Evolutionary conservation across 2,329 filamentous ascomycete genomes (phyloP).

Genomic region (Pseudogymnoascus sp.): DNA sequence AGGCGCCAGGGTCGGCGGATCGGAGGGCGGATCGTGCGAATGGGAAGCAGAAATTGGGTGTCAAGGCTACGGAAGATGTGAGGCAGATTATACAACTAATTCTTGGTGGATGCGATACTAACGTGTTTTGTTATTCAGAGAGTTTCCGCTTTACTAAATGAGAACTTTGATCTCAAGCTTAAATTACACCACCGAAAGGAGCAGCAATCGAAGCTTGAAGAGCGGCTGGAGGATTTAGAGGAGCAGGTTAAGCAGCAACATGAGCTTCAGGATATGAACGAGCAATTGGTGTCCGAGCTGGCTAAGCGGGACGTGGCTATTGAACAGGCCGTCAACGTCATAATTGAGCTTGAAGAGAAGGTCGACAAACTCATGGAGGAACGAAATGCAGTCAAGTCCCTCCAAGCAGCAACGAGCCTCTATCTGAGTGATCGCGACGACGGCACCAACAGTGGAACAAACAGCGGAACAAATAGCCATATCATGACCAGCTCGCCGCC

Average conservation of each 20-base stretch:
- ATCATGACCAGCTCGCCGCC: conserved; percentile 22
- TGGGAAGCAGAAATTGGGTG: conserved; percentile 46
- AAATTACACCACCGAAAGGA: conserved; percentile 63
- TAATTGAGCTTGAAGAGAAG: conserved; percentile 54
- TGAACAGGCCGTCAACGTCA: conserved; percentile 62
- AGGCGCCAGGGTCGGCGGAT: conserved; percentile 24
- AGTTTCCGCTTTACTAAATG: conserved; percentile 60
- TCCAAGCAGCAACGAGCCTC: conserved; percentile 32
- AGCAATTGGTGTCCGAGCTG: conserved; percentile 49
- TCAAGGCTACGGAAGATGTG: conserved; percentile 62
- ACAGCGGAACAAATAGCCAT: conserved; percentile 6
- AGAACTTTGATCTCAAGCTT: conserved; percentile 70
- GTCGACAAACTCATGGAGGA: conserved; percentile 46
- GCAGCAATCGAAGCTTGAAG: conserved; percentile 51
- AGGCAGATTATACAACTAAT: conserved; percentile 16
- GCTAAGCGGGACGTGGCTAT: conserved; percentile 63
- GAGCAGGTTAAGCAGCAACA: conserved; percentile 31
- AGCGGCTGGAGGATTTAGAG: conserved; percentile 45
- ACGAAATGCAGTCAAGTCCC: conserved; percentile 42
- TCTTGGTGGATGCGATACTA: conserved; percentile 9
- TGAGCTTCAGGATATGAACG: conserved; percentile 49
- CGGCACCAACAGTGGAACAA: conserved; percentile 18
- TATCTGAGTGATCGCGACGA: conserved; percentile 17
- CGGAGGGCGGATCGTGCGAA: conserved; percentile 10
- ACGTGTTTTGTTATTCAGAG: conserved; percentile 34